phyloP scores from a whole-genome alignment of 1,284 basidiomycete species.

The Heterobasidion occidentale region DNA sequence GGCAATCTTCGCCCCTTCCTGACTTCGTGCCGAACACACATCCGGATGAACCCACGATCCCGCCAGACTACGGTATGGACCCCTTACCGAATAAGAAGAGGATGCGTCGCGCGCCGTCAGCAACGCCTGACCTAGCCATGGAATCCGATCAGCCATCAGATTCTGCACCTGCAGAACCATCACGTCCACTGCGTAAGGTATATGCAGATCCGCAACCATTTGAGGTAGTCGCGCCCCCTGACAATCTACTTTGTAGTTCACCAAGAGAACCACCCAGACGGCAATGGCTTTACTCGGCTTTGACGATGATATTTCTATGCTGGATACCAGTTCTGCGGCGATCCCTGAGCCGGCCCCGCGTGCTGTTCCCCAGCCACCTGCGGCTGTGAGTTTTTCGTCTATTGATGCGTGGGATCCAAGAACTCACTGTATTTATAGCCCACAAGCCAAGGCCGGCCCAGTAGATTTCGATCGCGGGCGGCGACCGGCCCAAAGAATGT shows the following conservation, averaged over 20 bases:
- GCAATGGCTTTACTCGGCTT: neutral
- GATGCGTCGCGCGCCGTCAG: neutral
- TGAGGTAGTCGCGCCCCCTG: neutral
- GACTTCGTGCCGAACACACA: constrained; percentile 24
- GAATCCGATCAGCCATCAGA: neutral
- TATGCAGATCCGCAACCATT: neutral
- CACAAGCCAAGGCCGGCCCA: neutral
- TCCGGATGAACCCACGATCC: constrained; percentile 21
- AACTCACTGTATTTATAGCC: neutral
- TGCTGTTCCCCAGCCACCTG: neutral
- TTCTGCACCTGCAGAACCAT: neutral
- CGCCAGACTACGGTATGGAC: constrained; percentile 6
- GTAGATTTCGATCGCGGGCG: neutral
- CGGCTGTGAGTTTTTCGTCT: neutral
- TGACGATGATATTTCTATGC: neutral
- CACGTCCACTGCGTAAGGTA: neutral
- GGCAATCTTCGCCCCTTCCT: constrained; percentile 12
- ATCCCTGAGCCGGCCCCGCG: neutral
- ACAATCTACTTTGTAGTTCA: neutral
- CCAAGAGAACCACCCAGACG: neutral
- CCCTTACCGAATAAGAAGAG: neutral
- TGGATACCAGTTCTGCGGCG: neutral
- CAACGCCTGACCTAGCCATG: neutral
- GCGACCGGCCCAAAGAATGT: neutral
- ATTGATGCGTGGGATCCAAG: neutral